Base-by-base conservation (phyloP, 306 rosid species). In the Lotus japonicus region DNA sequence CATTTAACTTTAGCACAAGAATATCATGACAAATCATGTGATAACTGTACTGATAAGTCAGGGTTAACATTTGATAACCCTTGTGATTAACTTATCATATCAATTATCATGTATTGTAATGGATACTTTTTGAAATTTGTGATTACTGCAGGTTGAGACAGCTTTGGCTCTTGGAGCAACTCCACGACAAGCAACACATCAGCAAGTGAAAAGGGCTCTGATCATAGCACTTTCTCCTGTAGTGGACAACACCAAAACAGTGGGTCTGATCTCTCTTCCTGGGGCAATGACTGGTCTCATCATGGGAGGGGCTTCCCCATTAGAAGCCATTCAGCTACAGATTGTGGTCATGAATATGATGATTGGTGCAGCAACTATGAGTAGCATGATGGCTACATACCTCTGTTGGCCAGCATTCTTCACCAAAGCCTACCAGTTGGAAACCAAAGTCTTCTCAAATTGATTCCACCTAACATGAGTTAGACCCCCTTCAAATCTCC, bases 261-360 rank as follows among this genome's bases (percentile, higher is more conserved):
- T 94, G 45, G 97, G 97, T 5, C 77, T 94, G 1, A 90, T 94
- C 19, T 88, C 99, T 2, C 95, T 94, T 53, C 97, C 99, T 0
- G 99, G 99, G 3, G 99, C 97, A 18, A 94, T 94, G 99, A 90
- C 99, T 1, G 99, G 99, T 9, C 89, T 94, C 1, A 94, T 94
- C 33, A 90, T 94, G 97, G 99, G 97, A 76, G 99, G 99, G 26
- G 97, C 99, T 8, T 94, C 99, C 0, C 99, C 99, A 0, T 33
- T 94, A 28, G 99, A 90, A 80, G 99, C 99, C 21, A 88, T 94
- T 85, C 99, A 85, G 5, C 81, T 94, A 2, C 99, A 94, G 75
- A 90, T 94, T 56, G 94, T 94, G 26, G 99, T 94, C 5, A 94
- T 94, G 99, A 94, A 94, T 71, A 90, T 94, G 85, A 74, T 94